phyloP scores from a whole-genome alignment of 768 basidiomycete species.

The Rubroboletus satanas region DNA sequence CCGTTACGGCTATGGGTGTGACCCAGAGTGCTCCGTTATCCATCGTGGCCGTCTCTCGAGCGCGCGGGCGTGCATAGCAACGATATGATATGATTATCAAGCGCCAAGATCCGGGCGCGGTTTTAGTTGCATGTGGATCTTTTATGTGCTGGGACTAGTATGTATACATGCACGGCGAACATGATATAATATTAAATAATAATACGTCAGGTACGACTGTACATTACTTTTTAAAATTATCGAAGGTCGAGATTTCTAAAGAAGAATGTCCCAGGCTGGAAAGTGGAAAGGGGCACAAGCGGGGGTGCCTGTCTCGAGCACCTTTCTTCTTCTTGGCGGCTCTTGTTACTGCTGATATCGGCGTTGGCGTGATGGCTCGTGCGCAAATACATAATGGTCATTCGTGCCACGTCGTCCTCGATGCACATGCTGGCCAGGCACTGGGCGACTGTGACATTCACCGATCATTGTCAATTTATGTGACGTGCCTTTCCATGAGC shows the following conservation, averaged over 20 bases:
- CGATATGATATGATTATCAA: neutral
- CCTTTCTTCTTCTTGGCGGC: neutral
- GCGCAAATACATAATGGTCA: too few relatives aligned
- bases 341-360: neutral
- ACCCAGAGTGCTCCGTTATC: neutral
- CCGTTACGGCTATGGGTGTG: neutral
- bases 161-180: neutral
- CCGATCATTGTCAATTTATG: neutral
- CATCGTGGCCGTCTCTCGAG: neutral
- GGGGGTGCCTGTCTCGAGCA: neutral
- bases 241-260: neutral
- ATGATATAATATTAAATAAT: neutral
- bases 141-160: too few relatives aligned
- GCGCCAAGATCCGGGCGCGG: neutral
- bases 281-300: neutral
- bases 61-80: slow-evolving; percentile 4
- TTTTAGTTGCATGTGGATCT: neutral
- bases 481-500: neutral
- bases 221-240: neutral
- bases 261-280: too few relatives aligned
- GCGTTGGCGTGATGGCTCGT: neutral
- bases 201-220: neutral
- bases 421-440: too few relatives aligned
- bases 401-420: too few relatives aligned
- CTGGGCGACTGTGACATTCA: too few relatives aligned